A percentile compares a stretch with the other conserved stretches of the same genome.
phyloP scores from a whole-genome alignment of 768 basidiomycete species.

The Ramaria rubella region DNA sequence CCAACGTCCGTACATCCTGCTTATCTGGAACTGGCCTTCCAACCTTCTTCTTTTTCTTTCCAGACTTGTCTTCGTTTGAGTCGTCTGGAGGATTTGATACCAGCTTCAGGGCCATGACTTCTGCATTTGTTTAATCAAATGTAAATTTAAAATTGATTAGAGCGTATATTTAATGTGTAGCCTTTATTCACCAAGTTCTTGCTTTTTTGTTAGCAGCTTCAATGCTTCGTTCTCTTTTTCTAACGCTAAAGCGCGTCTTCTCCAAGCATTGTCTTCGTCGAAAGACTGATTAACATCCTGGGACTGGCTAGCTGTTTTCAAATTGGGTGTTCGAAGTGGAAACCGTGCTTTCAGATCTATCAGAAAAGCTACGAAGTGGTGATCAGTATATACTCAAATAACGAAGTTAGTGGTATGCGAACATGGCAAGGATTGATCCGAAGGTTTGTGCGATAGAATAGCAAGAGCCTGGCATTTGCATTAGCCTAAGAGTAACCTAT shows the following conservation, averaged over 20 bases:
- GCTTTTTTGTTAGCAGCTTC: slow-evolving; percentile 4
- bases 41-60: slow-evolving; percentile 1
- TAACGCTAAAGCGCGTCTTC: not conserved
- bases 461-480: not conserved
- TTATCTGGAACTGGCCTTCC: not conserved
- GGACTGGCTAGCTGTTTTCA: not conserved
- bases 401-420: not conserved
- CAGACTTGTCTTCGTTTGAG: not conserved
- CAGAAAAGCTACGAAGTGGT: not conserved
- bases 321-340: not conserved
- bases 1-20: not conserved
- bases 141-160: not conserved
- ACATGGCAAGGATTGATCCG: slow-evolving; percentile 5
- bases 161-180: not conserved
- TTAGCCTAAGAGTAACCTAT: not conserved
- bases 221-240: slow-evolving; percentile 8
- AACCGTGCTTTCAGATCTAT: slow-evolving; percentile 8
- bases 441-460: slow-evolving; percentile 1
- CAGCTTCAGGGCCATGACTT: not conserved
- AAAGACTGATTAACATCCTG: not conserved
- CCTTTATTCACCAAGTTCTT: slow-evolving; percentile 8
- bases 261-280: not conserved
- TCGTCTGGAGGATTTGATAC: not conserved
- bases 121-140: not conserved
- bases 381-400: not conserved